phyloP scores from a whole-genome alignment of 176 grass and related monocot species.

The Lolium multiflorum region DNA sequence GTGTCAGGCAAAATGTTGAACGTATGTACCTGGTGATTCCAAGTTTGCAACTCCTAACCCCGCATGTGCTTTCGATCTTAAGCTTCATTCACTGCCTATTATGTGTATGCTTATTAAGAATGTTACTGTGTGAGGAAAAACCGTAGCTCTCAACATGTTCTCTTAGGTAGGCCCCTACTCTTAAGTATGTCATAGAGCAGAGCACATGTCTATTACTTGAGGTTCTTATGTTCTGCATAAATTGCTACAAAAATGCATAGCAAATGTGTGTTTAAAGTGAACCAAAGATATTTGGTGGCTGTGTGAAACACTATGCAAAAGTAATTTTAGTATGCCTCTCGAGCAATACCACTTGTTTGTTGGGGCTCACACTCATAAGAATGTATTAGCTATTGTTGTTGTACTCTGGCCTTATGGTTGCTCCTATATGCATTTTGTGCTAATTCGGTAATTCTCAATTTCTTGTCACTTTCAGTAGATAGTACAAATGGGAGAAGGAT shows the following conservation, averaged over 20 bases:
- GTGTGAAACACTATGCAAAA: neutral
- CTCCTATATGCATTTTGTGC: neutral
- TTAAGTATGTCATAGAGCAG: neutral
- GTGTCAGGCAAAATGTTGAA: constrained; percentile 80
- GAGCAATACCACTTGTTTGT: neutral
- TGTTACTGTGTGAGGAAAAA: neutral
- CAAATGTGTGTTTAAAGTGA: neutral
- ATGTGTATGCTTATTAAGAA: neutral
- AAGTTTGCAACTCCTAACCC: neutral
- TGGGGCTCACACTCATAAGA: neutral
- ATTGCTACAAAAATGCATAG: neutral
- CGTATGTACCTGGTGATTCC: constrained; percentile 52
- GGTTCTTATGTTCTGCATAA: neutral
- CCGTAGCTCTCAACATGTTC: neutral
- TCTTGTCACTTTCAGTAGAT: neutral
- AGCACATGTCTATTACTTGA: neutral
- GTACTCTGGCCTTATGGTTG: neutral
- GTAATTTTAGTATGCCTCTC: neutral
- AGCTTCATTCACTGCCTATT: neutral
- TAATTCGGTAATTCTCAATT: neutral
- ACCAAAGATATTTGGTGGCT: neutral
- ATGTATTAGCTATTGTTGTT: neutral
- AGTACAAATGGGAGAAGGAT: constrained; percentile 14
- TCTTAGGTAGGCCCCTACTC: too few relatives aligned
- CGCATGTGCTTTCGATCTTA: neutral